Evolutionary conservation across 768 basidiomycete species (phyloP), one percentile per base, ranked within the genome.

Genomic region (Filobasidium wieringae): DNA sequence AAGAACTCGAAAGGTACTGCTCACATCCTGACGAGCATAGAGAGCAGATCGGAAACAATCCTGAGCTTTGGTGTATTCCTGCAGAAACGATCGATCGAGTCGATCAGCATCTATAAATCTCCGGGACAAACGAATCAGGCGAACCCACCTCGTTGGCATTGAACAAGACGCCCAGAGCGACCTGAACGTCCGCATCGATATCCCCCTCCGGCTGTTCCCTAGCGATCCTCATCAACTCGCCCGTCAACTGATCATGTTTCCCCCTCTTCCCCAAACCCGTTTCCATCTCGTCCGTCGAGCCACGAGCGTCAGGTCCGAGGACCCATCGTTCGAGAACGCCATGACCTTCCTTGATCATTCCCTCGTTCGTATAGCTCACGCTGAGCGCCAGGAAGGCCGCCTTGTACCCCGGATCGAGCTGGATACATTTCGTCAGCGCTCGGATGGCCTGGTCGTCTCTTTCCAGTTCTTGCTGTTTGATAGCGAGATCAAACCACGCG

Each of bases 381-480:
- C 88, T 85, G 17, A 97, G 79, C 14, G 91, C 92, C 47, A 99
- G 82, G 84, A 90, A 93, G 0, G 93, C 80, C 6, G 61, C 64
- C 49, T 67, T 77, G 64, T 85, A 81, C 2, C 79, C 70, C 2
- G 89, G 83, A 65, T 93, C 86, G 33, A 97, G 80, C 60, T 86
- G 82, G 51, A 90, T 76, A 9, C 90, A 84, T 55, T 84, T 84
- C 50, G 79, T 77, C 19, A 99, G 79, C 1, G 95, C 95, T 55
- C 83, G 79, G 39, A 97, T 80, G 4, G 95, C 95, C 65, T 88
- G 84, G 7, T 80, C 79, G 75, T 99, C 95, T 15, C 92, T 83
- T 72, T 99, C 95, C 70, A 92, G 95, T 74, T 95, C 92, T 73
- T 99, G 95, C 68, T 97, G 95, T 73, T 88, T 91, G 50, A 99